Conservation (phyloP, 441 rosid species). For the Populus hybrid region DNA sequence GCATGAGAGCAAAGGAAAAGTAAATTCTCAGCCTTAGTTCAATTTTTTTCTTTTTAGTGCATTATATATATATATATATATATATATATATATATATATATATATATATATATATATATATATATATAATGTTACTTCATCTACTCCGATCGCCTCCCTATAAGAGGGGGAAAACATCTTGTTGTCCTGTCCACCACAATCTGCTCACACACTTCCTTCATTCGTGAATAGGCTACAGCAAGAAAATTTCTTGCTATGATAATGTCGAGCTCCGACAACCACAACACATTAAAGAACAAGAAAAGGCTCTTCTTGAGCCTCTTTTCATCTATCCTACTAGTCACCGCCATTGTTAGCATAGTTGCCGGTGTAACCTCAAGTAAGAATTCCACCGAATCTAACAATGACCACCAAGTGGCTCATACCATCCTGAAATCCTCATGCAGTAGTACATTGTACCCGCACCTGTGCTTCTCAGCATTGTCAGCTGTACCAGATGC, state of each 20-base stretch:
- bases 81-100: too few species aligned
- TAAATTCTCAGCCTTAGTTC: neutral
- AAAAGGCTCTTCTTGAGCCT: neutral
- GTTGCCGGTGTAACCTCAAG: neutral
- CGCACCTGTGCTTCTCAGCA: slow-evolving; percentile 1
- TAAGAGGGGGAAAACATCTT: neutral
- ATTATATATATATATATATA: too few species aligned
- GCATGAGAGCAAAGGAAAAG: neutral
- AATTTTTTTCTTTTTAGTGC: too few species aligned
- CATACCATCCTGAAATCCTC: slow-evolving; percentile 4
- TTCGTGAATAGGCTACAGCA: neutral
- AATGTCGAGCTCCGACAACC: neutral
- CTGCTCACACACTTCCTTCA: neutral
- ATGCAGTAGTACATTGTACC: neutral
- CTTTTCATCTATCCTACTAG: neutral
- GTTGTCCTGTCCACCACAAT: neutral
- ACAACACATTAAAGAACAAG: neutral
- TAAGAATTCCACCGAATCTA: neutral
- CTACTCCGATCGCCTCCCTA: neutral
- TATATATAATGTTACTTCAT: neutral
- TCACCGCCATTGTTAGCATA: neutral
- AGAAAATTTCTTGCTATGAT: neutral
- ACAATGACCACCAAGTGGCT: neutral
- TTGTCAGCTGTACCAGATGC: neutral
- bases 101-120: too few species aligned